Percentiles rank a stretch among this genome's conserved stretches.
phyloP scores from a whole-genome alignment of 768 basidiomycete genomes.

The Tephrocybe sp. region DNA sequence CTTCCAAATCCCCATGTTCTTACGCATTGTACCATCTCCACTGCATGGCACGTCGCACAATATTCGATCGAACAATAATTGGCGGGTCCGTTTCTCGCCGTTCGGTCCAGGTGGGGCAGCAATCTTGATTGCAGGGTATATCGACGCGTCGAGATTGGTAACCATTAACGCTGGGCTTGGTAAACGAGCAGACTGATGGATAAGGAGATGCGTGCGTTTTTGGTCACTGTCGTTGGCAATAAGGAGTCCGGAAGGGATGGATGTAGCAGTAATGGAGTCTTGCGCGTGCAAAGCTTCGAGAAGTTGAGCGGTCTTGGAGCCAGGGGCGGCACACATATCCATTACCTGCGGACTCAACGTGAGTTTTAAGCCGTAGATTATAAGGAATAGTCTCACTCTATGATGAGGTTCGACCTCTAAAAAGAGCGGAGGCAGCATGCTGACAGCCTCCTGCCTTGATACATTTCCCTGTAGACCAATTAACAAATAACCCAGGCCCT shows the following conservation, averaged over 20 bases:
- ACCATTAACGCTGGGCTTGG: conserved; percentile 92
- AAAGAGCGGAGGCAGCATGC: conserved; percentile 97
- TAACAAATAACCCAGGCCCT: neutral
- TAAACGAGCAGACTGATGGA: conserved; percentile 94
- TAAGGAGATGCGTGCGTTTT: conserved; percentile 92
- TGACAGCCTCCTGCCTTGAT: conserved; percentile 95
- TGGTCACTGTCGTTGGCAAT: conserved; percentile 95
- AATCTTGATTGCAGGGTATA: conserved; percentile 67
- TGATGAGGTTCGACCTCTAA: conserved; percentile 95
- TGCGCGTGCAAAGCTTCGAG: conserved; percentile 91
- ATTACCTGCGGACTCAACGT: conserved; percentile 58
- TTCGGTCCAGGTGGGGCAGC: conserved; percentile 31
- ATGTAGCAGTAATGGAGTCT: conserved; percentile 59
- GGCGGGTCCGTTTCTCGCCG: conserved; percentile 34
- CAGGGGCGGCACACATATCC: conserved; percentile 98
- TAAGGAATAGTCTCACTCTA: conserved; percentile 34
- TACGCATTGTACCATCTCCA: conserved; percentile 93
- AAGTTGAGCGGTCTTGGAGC: conserved; percentile 96
- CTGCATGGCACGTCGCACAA: conserved; percentile 97
- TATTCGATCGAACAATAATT: conserved; percentile 87
- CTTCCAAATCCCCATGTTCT: conserved; percentile 95
- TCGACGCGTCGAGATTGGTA: conserved; percentile 93
- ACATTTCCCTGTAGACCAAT: conserved; percentile 74
- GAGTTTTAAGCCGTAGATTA: neutral
- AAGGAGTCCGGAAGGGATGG: conserved; percentile 79